These are phyloP conservation scores for Aspergillus fumigatus DNA, from an alignment of 2,329 filamentous ascomycete species.

Conservation along the genomic window DNA sequence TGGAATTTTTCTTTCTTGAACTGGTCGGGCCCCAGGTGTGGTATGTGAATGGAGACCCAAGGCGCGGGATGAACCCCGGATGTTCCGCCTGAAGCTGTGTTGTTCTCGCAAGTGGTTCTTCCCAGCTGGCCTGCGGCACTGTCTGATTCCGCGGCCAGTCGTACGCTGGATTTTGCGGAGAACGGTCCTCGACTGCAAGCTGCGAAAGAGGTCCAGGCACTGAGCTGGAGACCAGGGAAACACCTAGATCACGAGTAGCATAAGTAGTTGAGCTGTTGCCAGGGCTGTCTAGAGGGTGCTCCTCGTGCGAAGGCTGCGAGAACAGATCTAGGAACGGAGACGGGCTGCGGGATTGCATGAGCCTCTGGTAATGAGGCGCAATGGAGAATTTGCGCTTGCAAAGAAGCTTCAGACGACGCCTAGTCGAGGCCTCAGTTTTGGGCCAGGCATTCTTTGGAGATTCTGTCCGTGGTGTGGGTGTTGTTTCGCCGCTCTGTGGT, in stretches of 20 bases:
- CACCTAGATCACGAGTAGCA: constrained; percentile 41
- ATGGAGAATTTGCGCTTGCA: constrained; percentile 60
- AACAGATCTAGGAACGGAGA: constrained; percentile 50
- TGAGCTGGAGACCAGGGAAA: constrained; percentile 41
- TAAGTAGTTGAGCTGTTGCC: constrained; percentile 30
- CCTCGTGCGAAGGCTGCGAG: constrained; percentile 24
- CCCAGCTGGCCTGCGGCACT: constrained; percentile 7
- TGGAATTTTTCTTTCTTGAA: constrained; percentile 28
- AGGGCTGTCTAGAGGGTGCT: constrained; percentile 20
- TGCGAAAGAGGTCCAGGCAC: constrained; percentile 35
- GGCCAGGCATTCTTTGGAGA: constrained; percentile 47
- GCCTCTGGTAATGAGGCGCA: constrained; percentile 60
- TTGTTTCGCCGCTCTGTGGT: constrained; percentile 46
- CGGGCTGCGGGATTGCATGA: constrained; percentile 57
- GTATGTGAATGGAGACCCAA: constrained; percentile 48
- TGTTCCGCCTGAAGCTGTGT: constrained; percentile 13
- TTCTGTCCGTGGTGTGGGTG: constrained; percentile 38
- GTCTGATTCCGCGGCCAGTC: constrained; percentile 39
- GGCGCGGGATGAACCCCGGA: constrained; percentile 34
- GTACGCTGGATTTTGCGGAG: constrained; percentile 17
- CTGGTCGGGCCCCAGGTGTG: constrained; percentile 46
- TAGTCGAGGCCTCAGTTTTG: constrained; percentile 53
- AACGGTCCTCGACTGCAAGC: constrained; percentile 27
- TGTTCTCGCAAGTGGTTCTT: constrained; percentile 6
- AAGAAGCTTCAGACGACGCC: constrained; percentile 54